Evolutionary conservation across 306 rosid species (phyloP).

Genomic region (Glycyrrhiza uralensis): DNA sequence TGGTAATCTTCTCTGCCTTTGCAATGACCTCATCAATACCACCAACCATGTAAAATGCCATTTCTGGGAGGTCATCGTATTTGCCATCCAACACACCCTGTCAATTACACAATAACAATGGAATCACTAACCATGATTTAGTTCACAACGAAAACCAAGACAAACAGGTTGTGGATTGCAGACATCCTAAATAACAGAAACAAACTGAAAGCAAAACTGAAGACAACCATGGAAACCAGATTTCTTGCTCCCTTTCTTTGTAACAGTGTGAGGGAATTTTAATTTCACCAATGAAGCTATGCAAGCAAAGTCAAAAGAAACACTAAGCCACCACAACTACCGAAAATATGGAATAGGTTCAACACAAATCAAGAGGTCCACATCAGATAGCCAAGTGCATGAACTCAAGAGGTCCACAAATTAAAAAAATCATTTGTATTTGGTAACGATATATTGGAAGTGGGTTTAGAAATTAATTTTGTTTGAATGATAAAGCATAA

Average conservation of each 20-base stretch:
- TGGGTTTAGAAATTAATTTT: neutral
- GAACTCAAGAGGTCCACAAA: neutral
- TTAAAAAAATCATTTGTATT: neutral
- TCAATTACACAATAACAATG: conserved; percentile 4
- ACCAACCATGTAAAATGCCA: conserved; percentile 96
- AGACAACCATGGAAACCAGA: neutral
- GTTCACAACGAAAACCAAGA: neutral
- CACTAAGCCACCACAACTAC: neutral
- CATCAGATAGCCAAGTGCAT: neutral
- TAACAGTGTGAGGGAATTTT: neutral
- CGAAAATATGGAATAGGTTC: neutral
- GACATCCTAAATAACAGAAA: neutral
- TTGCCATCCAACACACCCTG: conserved; percentile 98
- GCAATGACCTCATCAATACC: conserved; percentile 96
- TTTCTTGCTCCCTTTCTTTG: neutral
- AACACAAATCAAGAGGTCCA: neutral
- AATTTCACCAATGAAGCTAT: neutral
- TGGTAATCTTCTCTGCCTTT: conserved; percentile 92
- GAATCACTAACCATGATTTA: neutral
- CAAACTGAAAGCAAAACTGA: neutral
- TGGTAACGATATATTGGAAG: neutral
- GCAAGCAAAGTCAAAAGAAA: neutral
- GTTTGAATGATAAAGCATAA: too few relatives aligned
- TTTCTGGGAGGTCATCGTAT: conserved; percentile 83
- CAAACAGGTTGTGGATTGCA: neutral